Evolutionary conservation across 108 stramenopile species (phyloP), one percentile per base, ranked within the genome.

Genomic region (Chaetoceros tenuissimus): DNA sequence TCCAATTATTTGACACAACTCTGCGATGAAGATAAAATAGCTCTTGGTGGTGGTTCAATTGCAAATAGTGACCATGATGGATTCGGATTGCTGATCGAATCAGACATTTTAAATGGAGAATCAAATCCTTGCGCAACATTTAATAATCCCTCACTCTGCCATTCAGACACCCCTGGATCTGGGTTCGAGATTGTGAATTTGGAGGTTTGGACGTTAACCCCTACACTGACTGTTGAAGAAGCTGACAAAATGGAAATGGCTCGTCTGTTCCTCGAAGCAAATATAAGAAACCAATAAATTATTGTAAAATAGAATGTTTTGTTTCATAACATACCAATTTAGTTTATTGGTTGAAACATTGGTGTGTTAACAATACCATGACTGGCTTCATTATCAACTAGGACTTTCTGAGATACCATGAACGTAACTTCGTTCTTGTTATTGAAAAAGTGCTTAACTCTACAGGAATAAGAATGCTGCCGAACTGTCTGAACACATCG

Each of bases 151-250:
- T 56, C 69, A 26, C 57, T 89, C 16, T 69, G 69, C 18, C 60
- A 31, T 21, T 51, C 24, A 28, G 64, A 68, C 28, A 22, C 60
- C 2, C 67, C 79, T 21, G 80, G 80, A 46, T 57, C 64, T 21
- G 25, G 57, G 1, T 90, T 90, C 57, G 82, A 83, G 45, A 76
- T 90, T 24, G 52, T 73, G 10, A 84, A 84, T 50, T 24, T 90
- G 40, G 89, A 90, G 53, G 70, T 86, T 10, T 90, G 85, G 84
- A 78, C 84, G 18, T 59, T 80, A 25, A 90, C 89, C 24, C 83
- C 89, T 20, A 82, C 78, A 26, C 34, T 46, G 22, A 82, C 70
- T 3, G 74, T 65, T 31, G 58, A 60, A 31, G 82, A 83, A 16
- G 89, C 89, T 18, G 70, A 90, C 56, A 72, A 74, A 22, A 62